Base-by-base conservation (phyloP, 164 flowering plant genomes). In the Litsea cubeba region DNA sequence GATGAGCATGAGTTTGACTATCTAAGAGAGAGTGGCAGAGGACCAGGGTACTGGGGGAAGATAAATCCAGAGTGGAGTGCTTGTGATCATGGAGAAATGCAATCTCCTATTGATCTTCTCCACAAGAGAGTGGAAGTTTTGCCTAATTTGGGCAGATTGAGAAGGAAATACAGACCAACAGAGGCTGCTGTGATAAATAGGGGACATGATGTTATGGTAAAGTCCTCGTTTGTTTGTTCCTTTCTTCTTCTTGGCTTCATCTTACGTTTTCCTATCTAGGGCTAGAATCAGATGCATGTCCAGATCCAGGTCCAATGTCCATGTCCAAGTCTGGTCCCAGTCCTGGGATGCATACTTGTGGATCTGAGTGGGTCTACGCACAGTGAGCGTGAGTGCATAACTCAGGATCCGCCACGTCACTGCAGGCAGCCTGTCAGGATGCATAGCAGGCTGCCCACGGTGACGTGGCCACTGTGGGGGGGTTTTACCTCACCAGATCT, bases 91-190 rank as follows among this genome's bases (percentile, higher is more conserved):
- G 97, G 96, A 69, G 74, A 80, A n/a, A 46, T 83, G 76, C 97
- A 93, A 72, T 93, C 97, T 73, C 97, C 97, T 1, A 88, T 91
- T 76, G 90, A 91, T 79, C 74, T 93, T 70, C 51, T 72, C 26
- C 62, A 79, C 72, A 25, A 30, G 11, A 82, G 78, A 35, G 85
- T 89, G 28, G 71, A 76, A 26, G 72, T 80, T 17, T 20, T 72
- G 25, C 83, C 86, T 15, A 24, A 28, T 1, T 57, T 88, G 25
- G 88, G 89, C 7, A 79, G 76, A 62, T 71, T 89, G 15, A 81
- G 58, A 30, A 84, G 84, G 70, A 77, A 73, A 18, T 91, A 88
- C 79, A 81, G 77, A 65, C 82, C 88, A 12, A 85, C 88, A 24
- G 81, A 72, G 4, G 91, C 94, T 58, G 63, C 68, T 3, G 17